Conservation (phyloP, 352 stramenopile species). For the Phytophthora meadii region DNA sequence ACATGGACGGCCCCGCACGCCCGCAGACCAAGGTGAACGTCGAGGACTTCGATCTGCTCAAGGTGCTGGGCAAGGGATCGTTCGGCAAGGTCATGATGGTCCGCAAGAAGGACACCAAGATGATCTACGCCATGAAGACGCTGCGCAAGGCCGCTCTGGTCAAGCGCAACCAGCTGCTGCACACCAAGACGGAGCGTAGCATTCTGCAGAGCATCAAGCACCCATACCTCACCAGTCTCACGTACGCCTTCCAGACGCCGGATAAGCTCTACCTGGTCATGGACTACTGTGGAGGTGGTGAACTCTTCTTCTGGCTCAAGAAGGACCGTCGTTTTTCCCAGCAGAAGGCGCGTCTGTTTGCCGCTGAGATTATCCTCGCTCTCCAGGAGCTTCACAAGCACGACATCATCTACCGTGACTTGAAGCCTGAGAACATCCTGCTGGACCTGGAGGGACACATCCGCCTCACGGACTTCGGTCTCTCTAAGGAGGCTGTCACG, state of each 20-base stretch:
- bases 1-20: constrained; percentile 70
- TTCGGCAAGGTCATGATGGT: constrained; percentile 98
- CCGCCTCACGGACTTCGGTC: constrained; percentile 94
- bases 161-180: constrained; percentile 94
- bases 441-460: constrained; percentile 95
- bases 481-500: constrained; percentile 94
- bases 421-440: constrained; percentile 97
- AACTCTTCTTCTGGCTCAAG: constrained; percentile 97
- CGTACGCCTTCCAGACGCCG: constrained; percentile 91
- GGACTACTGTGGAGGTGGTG: constrained; percentile 94
- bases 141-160: constrained; percentile 93
- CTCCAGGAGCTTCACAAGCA: constrained; percentile 93
- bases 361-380: constrained; percentile 94
- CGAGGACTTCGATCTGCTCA: constrained; percentile 93
- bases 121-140: constrained; percentile 97
- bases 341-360: constrained; percentile 92
- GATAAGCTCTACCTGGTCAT: constrained; percentile 95
- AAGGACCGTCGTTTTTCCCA: constrained; percentile 94
- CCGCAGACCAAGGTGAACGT: constrained; percentile 88
- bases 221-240: constrained; percentile 90
- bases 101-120: constrained; percentile 93
- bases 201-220: constrained; percentile 94
- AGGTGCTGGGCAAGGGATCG: constrained; percentile 95
- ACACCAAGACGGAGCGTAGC: constrained; percentile 95
- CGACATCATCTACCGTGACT: constrained; percentile 97